phyloP scores from a whole-genome alignment of 495 filamentous ascomycete species.

The Penicillium mononematosum region DNA sequence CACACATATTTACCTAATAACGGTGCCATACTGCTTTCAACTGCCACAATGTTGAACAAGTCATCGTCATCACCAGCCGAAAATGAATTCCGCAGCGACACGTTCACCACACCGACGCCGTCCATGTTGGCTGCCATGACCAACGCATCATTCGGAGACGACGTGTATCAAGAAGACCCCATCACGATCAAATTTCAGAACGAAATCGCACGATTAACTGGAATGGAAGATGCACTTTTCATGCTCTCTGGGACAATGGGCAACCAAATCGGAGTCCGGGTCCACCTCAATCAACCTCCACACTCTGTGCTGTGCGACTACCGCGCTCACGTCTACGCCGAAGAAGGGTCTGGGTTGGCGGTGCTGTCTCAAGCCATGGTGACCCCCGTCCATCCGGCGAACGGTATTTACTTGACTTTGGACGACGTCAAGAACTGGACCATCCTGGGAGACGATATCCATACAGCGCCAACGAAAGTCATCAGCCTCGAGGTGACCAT shows the following conservation, averaged over 20 bases:
- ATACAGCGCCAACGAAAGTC: slow-evolving; percentile 33
- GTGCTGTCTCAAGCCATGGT: slow-evolving; percentile 59
- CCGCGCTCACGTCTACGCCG: slow-evolving; percentile 63
- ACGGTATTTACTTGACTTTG: slow-evolving; percentile 65
- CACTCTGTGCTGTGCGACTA: slow-evolving; percentile 68
- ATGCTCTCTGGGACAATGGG: slow-evolving; percentile 84
- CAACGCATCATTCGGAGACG: slow-evolving; percentile 61
- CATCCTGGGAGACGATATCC: slow-evolving; percentile 34
- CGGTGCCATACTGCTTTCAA: background rate
- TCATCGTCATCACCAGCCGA: slow-evolving; percentile 30
- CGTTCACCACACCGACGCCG: slow-evolving; percentile 70
- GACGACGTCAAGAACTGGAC: slow-evolving; percentile 61
- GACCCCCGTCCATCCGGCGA: slow-evolving; percentile 56
- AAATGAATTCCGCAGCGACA: slow-evolving; percentile 52
- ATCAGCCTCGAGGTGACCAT: slow-evolving; percentile 38
- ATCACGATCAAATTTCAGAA: slow-evolving; percentile 66
- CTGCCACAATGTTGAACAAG: slow-evolving; percentile 4
- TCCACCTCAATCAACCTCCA: slow-evolving; percentile 67
- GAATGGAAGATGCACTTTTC: slow-evolving; percentile 67
- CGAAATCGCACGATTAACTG: slow-evolving; percentile 63
- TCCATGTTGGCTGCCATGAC: slow-evolving; percentile 67
- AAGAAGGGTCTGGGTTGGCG: slow-evolving; percentile 72
- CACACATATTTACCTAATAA: background rate
- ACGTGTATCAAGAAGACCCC: slow-evolving; percentile 65
- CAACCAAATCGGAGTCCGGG: slow-evolving; percentile 71